Conservation (phyloP, 1,139 yeast genomes). For the Debaryomyces fabryi region DNA sequence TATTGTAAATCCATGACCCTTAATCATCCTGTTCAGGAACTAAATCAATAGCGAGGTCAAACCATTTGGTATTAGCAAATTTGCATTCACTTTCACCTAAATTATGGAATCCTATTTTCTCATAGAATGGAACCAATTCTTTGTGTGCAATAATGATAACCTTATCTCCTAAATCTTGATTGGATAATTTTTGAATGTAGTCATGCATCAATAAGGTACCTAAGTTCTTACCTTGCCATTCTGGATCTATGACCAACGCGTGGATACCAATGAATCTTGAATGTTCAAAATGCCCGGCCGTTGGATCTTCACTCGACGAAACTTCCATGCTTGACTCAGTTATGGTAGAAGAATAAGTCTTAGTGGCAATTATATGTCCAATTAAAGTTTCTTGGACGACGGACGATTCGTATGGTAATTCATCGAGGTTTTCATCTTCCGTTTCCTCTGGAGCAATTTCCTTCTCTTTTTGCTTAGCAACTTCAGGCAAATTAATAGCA, state of each 20-base stretch:
- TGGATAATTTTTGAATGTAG: constrained; percentile 85
- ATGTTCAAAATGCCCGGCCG: constrained; percentile 74
- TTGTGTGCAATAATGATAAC: constrained; percentile 76
- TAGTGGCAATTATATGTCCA: constrained; percentile 86
- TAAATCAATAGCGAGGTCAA: constrained; percentile 64
- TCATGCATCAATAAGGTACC: constrained; percentile 86
- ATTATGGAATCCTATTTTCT: constrained; percentile 73
- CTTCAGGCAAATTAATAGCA: constrained; percentile 48
- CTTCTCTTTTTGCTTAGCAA: constrained; percentile 38
- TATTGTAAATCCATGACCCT: neutral
- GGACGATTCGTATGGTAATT: constrained; percentile 52
- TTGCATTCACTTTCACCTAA: constrained; percentile 62
- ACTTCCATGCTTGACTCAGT: constrained; percentile 70
- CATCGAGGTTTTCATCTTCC: constrained; percentile 36
- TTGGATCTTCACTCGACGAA: constrained; percentile 42
- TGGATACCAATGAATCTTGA: constrained; percentile 82
- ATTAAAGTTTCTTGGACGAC: constrained; percentile 67
- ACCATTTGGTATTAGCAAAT: constrained; percentile 67
- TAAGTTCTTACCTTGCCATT: constrained; percentile 77
- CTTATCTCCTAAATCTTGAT: constrained; percentile 82
- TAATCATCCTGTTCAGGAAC: constrained; percentile 56
- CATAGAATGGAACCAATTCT: constrained; percentile 72
- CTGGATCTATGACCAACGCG: constrained; percentile 75
- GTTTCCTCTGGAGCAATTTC: constrained; percentile 26
- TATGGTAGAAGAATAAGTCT: constrained; percentile 54